Base-by-base conservation (phyloP, 768 basidiomycete species). In the Tricholomella constricta region DNA sequence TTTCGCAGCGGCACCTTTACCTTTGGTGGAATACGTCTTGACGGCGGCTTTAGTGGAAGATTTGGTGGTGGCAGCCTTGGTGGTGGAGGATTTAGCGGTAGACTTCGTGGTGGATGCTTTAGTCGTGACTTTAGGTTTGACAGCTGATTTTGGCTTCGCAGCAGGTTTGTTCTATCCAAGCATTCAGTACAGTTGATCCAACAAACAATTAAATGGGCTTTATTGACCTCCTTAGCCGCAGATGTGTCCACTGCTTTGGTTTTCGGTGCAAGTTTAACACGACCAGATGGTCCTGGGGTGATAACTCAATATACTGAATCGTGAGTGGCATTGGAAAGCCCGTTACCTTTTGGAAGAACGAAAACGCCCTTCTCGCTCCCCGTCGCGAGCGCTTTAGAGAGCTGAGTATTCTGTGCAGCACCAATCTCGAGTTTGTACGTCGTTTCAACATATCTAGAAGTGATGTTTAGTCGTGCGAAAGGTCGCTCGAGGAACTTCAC, bases 361-460 rank as follows among this genome's bases (percentile, higher is more conserved):
- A 98, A 95, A 58, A 87, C 74, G 48, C 85, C 84, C 69, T 89
- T 91, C 65, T 94, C 89, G 31, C 81, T 83, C 49, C 95, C 94
- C n/a, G 79, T 73, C 48, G 81, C 74, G 66, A 98, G 87, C 49
- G 94, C 93, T 60, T 79, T 85, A 54, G 86, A 81, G 62, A 98
- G 81, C 72, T 91, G 87, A 40, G 81, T 83, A 62, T 76, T 80
- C 72, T 94, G 92, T 19, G 90, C 82, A 53, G 86, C 77, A 47
- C 85, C 87, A 57, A 94, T 88, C 61, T 86, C 82, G 50, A 97
- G 75, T 63, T 85, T 85, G 78, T 94, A 97, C 62, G 78, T 84
- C 52, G 81, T 78, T 72, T 93, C 92, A 50, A 97, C 86, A 69
- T 73, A 97, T 77, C 92, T 94, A 51, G 9, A 25, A 45, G 25